Conservation (phyloP, 2,329 filamentous ascomycete species). For the Phoma sp. region DNA sequence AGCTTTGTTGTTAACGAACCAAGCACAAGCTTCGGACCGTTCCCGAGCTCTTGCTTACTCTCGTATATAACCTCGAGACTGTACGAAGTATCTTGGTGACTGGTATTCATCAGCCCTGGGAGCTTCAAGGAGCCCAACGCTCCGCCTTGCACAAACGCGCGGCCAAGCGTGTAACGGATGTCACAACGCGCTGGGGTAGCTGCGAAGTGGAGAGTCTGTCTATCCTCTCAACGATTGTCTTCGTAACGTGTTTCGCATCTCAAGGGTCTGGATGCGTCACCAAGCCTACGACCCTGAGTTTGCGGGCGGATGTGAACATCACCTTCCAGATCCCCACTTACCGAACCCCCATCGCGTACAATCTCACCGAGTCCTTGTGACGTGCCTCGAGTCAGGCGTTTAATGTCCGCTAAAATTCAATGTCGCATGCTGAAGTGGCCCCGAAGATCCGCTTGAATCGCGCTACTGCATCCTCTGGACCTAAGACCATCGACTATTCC, state of each 20-base stretch:
- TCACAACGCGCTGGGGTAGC: background rate
- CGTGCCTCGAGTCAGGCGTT: conserved; percentile 2
- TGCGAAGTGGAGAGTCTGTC: background rate
- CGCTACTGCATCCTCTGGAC: background rate
- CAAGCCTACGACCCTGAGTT: conserved; percentile 1
- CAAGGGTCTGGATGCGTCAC: background rate
- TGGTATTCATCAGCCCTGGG: too few relatives aligned
- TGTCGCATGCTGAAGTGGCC: background rate
- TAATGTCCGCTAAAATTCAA: background rate
- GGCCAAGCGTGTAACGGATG: conserved; percentile 6
- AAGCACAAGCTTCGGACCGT: background rate
- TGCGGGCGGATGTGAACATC: conserved; percentile 3
- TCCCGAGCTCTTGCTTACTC: too few relatives aligned
- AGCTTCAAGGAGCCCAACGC: too few relatives aligned
- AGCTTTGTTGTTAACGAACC: background rate
- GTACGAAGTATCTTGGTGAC: too few relatives aligned
- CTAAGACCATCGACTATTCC: background rate
- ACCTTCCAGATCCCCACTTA: conserved; percentile 1
- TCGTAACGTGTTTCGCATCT: conserved; percentile 1
- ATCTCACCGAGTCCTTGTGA: conserved; percentile 5
- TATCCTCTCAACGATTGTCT: background rate
- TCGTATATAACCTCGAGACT: too few relatives aligned
- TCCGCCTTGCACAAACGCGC: background rate
- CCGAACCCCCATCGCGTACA: conserved; percentile 2
- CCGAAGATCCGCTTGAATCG: background rate